Conservation (phyloP, 345 rosid species). For the Rubroshorea leprosula region DNA sequence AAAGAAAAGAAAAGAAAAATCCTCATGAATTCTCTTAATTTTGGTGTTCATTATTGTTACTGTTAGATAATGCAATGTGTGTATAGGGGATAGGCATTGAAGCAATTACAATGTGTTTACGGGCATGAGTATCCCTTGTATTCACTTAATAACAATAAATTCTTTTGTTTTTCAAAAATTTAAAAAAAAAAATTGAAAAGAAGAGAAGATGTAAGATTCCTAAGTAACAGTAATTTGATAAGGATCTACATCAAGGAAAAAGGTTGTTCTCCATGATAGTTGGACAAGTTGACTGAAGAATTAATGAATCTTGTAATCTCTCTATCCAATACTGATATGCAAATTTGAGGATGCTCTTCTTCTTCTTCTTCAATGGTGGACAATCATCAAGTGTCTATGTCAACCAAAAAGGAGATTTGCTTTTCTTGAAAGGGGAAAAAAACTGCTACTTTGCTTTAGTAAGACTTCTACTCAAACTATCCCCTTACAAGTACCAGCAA, state of each 20-base stretch:
- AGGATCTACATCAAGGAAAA: constrained; percentile 4
- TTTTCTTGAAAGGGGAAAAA: constrained; percentile 1
- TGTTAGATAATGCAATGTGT: no score
- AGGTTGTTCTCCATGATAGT: constrained; percentile 20
- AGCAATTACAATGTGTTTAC: no score
- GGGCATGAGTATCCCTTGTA: no score
- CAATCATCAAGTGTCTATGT: constrained; percentile 8
- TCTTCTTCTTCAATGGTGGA: constrained; percentile 9
- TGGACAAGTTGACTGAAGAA: constrained; percentile 26
- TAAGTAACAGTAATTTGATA: constrained; percentile 1
- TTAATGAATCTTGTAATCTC: not conserved
- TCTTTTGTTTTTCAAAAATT: no score
- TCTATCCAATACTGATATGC: not conserved
- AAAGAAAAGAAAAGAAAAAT: no score
- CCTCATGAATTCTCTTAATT: no score
- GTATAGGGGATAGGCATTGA: no score
- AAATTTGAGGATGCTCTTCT: constrained; percentile 5
- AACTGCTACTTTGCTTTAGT: not conserved
- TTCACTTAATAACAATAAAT: no score
- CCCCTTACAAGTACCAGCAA: not conserved
- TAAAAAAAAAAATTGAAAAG: not conserved
- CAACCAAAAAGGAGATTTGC: constrained; percentile 10
- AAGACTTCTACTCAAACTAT: constrained; percentile 5
- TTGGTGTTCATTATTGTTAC: no score
- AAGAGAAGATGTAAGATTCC: not conserved